phyloP scores from a whole-genome alignment of 768 basidiomycete genomes.

The Dentipellis sp. region DNA sequence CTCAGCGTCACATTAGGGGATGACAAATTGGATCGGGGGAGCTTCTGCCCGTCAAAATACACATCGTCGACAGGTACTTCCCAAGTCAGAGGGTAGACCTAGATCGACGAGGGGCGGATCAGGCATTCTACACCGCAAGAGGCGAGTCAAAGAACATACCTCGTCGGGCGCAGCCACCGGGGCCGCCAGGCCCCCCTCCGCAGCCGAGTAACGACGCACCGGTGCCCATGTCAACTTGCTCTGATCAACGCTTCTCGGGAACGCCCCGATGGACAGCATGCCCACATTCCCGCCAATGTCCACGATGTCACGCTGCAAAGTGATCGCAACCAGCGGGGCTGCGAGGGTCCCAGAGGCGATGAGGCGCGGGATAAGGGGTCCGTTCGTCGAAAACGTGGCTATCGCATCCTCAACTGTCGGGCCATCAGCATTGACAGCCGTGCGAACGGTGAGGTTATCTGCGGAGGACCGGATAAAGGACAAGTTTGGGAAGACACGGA shows the following conservation, averaged over 20 bases:
- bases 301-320: conserved; percentile 60
- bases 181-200: conserved; percentile 44
- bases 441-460: neutral
- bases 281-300: conserved; percentile 62
- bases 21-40: conserved; percentile 45
- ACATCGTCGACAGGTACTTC: conserved; percentile 65
- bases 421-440: neutral
- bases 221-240: conserved; percentile 56
- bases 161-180: conserved; percentile 46
- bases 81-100: conserved; percentile 34
- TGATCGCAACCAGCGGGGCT: conserved; percentile 37
- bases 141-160: conserved; percentile 30
- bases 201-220: conserved; percentile 39
- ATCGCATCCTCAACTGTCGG: conserved; percentile 14
- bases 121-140: no score
- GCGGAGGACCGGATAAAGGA: conserved; percentile 1
- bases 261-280: conserved; percentile 53
- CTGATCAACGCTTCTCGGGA: conserved; percentile 41
- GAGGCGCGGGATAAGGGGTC: conserved; percentile 26
- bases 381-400: conserved; percentile 22
- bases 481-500: conserved; percentile 9
- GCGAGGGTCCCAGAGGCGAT: conserved; percentile 26
- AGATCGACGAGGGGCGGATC: no score
- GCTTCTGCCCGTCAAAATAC: conserved; percentile 52
- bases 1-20: conserved; percentile 42